A percentile compares a stretch with the other conserved stretches of the same genome.
Evolutionary conservation across 2,329 filamentous ascomycete genomes (phyloP).

Genomic region (Phoma sp.): DNA sequence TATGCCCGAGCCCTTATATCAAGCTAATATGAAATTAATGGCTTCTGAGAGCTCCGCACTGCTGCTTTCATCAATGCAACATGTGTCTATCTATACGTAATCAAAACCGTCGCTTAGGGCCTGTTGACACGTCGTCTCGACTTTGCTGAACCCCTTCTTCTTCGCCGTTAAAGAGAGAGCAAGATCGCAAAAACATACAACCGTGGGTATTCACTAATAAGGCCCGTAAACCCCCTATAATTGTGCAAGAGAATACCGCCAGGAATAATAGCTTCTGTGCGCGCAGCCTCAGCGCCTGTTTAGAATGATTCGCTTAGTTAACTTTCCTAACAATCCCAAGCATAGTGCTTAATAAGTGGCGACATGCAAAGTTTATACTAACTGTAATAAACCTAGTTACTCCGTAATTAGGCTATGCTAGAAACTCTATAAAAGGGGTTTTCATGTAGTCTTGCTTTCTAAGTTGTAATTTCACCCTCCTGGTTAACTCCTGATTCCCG

Average conservation of each 20-base stretch:
- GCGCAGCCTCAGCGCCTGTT: background rate
- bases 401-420: too few species aligned
- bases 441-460: too few species aligned
- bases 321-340: background rate
- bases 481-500: too few species aligned
- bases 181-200: too few species aligned
- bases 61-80: constrained; percentile 33
- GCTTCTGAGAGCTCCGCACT: constrained; percentile 24
- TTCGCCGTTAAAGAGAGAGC: too few species aligned
- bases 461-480: too few species aligned
- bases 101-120: constrained; percentile 13
- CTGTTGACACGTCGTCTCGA: constrained; percentile 20
- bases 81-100: constrained; percentile 27
- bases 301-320: background rate
- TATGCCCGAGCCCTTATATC: constrained; percentile 17
- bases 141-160: constrained; percentile 26
- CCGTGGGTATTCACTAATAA: too few species aligned
- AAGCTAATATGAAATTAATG: constrained; percentile 29
- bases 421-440: too few species aligned
- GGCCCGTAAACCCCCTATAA: too few species aligned
- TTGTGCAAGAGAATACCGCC: too few species aligned
- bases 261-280: background rate
- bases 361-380: too few species aligned
- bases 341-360: background rate
- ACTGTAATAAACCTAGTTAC: too few species aligned